Evolutionary conservation across 2,329 filamentous ascomycete genomes (phyloP), one percentile per base, ranked within the genome.

Genomic region (Dactylellina sp.): DNA sequence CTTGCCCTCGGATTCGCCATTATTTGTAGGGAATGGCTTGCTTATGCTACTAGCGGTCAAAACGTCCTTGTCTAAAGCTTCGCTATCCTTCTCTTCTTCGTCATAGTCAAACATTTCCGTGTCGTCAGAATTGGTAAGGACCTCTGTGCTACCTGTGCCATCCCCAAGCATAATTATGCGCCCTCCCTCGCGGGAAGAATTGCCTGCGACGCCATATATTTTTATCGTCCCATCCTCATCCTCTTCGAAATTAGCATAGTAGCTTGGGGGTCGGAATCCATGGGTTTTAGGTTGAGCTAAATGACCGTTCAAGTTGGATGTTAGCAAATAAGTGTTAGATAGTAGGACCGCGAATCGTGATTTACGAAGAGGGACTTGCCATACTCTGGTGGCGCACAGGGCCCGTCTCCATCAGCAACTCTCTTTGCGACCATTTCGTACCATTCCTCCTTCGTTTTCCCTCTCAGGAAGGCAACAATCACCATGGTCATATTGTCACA

Each of bases 401-500:
- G 95, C 80, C 95, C 95, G 83, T 99, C 95, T 83, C 94, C 95
- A 81, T 94, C 93, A 79, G 93, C 92, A 82, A 99, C 95, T 81
- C 95, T 89, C 84, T 91, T 92, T 79, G 90, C 92, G 82, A 99
- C 91, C 84, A 93, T 90, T 80, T 97, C 92, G 82, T 99, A 99
- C 95, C 95, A 99, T 84, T 97, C 91, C 80, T 97, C 93, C 87
- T 96, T 96, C 79, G 89, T 91, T 86, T 91, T 93, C 81, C 94
- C 95, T 22, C 75, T 65, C 78, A 99, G 87, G 81, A 99, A 88
- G 77, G 90, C 95, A 80, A 99, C 84, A 77, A 99, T 87, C 78
- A 90, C 85, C 91, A 99, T 98, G 78, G 95, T 99, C 95, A 99
- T 99, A 85, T 99, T 99, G 85, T 99, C 95, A 82, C 95, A 99